Evolutionary conservation across 2,329 filamentous ascomycete genomes (phyloP).

Genomic region (Pseudomassariella vexata): DNA sequence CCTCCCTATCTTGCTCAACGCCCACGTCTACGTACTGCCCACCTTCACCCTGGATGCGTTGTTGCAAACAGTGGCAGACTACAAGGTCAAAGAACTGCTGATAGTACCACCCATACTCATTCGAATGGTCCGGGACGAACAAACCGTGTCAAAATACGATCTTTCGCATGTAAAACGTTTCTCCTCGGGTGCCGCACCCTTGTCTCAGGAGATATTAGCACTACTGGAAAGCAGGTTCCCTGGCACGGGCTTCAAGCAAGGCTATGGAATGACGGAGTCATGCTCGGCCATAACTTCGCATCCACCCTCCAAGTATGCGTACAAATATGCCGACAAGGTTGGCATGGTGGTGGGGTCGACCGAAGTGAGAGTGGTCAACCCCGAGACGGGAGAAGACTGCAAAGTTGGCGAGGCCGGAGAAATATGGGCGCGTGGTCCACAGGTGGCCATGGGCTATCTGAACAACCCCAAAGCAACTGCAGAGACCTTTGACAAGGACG

Average conservation of each 20-base stretch:
- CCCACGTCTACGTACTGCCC: conserved; percentile 60
- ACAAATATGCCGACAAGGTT: conserved; percentile 50
- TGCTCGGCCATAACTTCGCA: conserved; percentile 59
- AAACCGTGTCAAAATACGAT: conserved; percentile 48
- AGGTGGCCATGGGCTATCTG: conserved; percentile 65
- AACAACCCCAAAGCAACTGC: conserved; percentile 62
- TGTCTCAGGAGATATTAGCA: conserved; percentile 51
- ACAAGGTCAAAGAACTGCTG: conserved; percentile 49
- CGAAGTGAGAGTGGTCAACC: conserved; percentile 53
- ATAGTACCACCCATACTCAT: conserved; percentile 58
- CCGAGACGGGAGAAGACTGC: conserved; percentile 48
- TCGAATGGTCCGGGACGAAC: conserved; percentile 51
- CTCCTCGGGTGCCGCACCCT: conserved; percentile 54
- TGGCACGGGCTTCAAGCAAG: conserved; percentile 56
- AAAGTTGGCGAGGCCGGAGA: conserved; percentile 45
- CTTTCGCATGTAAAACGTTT: conserved; percentile 49
- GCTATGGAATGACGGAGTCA: conserved; percentile 64
- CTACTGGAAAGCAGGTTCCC: conserved; percentile 52
- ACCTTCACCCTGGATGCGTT: conserved; percentile 56
- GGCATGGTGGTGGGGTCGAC: conserved; percentile 54
- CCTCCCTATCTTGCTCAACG: conserved; percentile 56
- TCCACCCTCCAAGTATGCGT: conserved; percentile 48
- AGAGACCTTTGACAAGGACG: conserved; percentile 49
- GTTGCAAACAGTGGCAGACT: conserved; percentile 44
- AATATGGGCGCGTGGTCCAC: conserved; percentile 39